Conservation (phyloP, 129 eudicot species). For the Gnaphalium uliginosum region DNA sequence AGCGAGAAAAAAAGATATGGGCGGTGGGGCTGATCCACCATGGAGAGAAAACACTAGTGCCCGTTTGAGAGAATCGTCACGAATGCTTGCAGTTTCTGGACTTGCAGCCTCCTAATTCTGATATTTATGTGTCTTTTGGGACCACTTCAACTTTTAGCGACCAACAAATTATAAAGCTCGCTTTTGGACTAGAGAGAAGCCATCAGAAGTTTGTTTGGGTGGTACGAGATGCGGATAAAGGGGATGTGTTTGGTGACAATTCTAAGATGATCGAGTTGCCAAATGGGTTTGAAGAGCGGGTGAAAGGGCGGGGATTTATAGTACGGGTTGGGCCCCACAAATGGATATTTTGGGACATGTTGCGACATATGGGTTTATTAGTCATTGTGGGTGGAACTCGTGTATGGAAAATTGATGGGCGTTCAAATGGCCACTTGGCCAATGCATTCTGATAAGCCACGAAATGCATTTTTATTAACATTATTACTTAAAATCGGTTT, state of each 20-base stretch:
- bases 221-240: constrained; percentile 31
- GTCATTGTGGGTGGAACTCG: constrained; percentile 49
- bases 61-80: not conserved
- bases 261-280: constrained; percentile 11
- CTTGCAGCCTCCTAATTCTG: constrained; percentile 25
- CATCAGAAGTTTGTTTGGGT: constrained; percentile 38
- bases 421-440: constrained; percentile 44
- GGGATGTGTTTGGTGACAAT: constrained; percentile 5
- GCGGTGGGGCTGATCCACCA: not conserved
- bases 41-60: not conserved
- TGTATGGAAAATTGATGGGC: constrained; percentile 38
- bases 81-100: constrained; percentile 38
- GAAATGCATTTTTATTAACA: constrained; percentile 21
- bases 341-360: constrained; percentile 26
- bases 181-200: constrained; percentile 36
- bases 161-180: constrained; percentile 34
- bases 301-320: constrained; percentile 15
- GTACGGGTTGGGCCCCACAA: constrained; percentile 33
- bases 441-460: constrained; percentile 44
- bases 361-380: constrained; percentile 26
- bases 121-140: constrained; percentile 39
- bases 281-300: constrained; percentile 23
- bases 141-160: constrained; percentile 32
- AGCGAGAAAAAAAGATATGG: not conserved
- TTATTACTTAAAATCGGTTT: constrained; percentile 16